Conservation (phyloP, 129 eudicot species). For the Arctium lappa region DNA sequence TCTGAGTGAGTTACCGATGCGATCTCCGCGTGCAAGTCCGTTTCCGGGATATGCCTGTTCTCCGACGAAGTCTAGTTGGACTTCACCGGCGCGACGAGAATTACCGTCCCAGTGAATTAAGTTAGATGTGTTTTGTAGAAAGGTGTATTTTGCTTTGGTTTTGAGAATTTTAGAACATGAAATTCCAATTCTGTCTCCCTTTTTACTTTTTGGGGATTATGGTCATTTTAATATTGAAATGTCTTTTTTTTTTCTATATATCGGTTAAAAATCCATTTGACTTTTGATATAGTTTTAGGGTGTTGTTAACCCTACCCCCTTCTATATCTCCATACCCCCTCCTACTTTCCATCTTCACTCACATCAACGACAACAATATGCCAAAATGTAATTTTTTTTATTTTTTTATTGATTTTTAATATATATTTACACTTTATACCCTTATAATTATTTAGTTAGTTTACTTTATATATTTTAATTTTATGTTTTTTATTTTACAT, state of each 20-base stretch:
- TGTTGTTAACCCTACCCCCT: too few species aligned
- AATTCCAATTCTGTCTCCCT: constrained; percentile 5
- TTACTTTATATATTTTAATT: too few species aligned
- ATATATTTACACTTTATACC: too few species aligned
- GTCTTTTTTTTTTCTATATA: background rate
- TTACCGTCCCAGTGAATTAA: background rate
- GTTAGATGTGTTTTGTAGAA: background rate
- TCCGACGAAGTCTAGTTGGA: constrained; percentile 18
- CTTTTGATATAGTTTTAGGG: too few species aligned
- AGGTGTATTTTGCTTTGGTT: background rate
- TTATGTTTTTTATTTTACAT: too few species aligned
- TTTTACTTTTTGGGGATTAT: background rate
- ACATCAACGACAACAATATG: too few species aligned
- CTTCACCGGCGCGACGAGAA: constrained; percentile 2
- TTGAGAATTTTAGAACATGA: background rate
- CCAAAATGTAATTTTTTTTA: too few species aligned
- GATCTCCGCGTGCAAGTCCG: constrained; percentile 38
- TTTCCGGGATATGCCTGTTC: constrained; percentile 12
- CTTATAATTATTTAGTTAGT: too few species aligned
- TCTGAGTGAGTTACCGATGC: constrained; percentile 31
- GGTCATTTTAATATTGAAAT: background rate
- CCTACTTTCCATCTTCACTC: too few species aligned
- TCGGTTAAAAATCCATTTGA: background rate
- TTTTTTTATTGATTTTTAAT: too few species aligned
- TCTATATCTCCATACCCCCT: too few species aligned